Percentiles rank a stretch among this genome's conserved stretches.
phyloP scores from a whole-genome alignment of 192 early-diverging fungal species.

The Umbelopsis sp. region DNA sequence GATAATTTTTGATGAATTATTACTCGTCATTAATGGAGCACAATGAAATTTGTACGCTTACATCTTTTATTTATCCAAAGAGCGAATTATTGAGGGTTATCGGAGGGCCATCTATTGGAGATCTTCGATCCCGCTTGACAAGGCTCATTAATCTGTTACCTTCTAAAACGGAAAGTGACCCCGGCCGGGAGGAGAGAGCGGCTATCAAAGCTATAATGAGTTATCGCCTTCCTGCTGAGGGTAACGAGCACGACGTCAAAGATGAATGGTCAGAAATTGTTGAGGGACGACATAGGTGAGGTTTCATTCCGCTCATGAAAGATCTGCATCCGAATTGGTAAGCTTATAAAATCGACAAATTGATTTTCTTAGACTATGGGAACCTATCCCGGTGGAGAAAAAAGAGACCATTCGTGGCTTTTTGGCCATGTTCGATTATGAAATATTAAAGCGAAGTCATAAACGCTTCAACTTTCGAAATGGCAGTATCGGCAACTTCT shows the following conservation, averaged over 20 bases:
- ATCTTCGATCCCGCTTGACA: conserved; percentile 67
- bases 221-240: conserved; percentile 65
- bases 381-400: conserved; percentile 54
- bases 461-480: conserved; percentile 73
- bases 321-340: neutral
- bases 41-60: conserved; percentile 29
- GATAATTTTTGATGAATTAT: conserved; percentile 13
- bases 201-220: conserved; percentile 72
- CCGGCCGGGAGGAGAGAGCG: conserved; percentile 51
- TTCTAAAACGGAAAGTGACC: neutral
- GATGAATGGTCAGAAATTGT: conserved; percentile 74
- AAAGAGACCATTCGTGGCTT: conserved; percentile 76
- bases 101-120: conserved; percentile 78
- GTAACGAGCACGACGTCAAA: conserved; percentile 59
- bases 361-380: conserved; percentile 47
- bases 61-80: conserved; percentile 36
- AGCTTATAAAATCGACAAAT: neutral
- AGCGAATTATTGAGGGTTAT: conserved; percentile 73
- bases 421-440: conserved; percentile 66
- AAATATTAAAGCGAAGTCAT: conserved; percentile 64
- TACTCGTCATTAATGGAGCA: neutral
- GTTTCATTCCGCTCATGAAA: neutral
- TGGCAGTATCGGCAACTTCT: conserved; percentile 80
- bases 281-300: conserved; percentile 70
- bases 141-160: conserved; percentile 65